A percentile compares a stretch with the other conserved stretches of the same genome.
These are phyloP conservation scores for Solanum lycopersicoides DNA, from an alignment of 257 asterid genomes.

Conservation along the genomic window DNA sequence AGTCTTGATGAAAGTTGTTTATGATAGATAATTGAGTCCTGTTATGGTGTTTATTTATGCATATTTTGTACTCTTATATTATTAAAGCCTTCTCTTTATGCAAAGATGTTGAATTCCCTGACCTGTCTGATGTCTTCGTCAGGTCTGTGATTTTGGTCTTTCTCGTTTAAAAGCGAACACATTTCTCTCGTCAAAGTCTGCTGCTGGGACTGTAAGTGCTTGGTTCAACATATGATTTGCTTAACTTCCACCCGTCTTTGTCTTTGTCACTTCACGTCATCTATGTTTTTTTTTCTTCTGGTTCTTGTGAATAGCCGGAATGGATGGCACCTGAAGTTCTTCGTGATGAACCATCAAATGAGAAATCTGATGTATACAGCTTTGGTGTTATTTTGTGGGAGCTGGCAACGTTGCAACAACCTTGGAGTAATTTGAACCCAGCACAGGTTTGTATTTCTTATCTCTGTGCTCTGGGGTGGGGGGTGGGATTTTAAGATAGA, in stretches of 20 bases:
- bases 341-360: constrained; percentile 93
- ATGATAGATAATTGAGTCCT: neutral
- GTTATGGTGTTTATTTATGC: neutral
- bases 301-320: constrained; percentile 60
- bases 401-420: constrained; percentile 77
- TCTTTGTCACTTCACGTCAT: constrained; percentile 5
- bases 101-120: neutral
- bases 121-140: constrained; percentile 9
- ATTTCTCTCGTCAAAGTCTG: constrained; percentile 92
- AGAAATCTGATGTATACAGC: constrained; percentile 91
- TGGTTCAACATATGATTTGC: neutral
- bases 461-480: neutral
- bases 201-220: constrained; percentile 92
- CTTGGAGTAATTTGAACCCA: constrained; percentile 82
- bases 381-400: constrained; percentile 98
- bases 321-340: constrained; percentile 99
- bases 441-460: constrained; percentile 73
- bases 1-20: neutral
- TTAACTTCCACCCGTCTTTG: neutral
- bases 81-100: neutral
- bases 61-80: neutral
- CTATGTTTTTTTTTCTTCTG: neutral
- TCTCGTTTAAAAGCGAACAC: constrained; percentile 91
- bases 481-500: neutral
- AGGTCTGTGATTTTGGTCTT: constrained; percentile 99